Conservation (phyloP, 768 basidiomycete genomes). For the Russula sp. region DNA sequence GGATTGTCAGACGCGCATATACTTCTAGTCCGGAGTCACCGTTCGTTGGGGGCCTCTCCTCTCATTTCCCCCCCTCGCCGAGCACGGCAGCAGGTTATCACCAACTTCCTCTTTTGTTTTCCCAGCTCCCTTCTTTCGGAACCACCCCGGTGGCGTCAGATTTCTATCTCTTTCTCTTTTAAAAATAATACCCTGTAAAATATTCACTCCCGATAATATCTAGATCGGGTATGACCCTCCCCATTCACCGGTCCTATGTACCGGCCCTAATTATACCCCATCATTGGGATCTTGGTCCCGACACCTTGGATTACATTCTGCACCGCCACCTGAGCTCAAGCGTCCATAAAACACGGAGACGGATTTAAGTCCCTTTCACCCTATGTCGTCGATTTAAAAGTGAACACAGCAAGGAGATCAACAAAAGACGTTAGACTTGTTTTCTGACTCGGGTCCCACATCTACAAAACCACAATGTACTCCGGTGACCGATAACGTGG, state of each 20-base stretch:
- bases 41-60: no score
- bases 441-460: conserved; percentile 5
- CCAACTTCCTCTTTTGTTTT: not conserved
- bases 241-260: not conserved
- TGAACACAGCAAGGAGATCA: not conserved
- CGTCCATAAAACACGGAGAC: not conserved
- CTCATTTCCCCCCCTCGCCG: not conserved
- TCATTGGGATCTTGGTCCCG: conserved; percentile 21
- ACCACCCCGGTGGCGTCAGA: conserved; percentile 1
- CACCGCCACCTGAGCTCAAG: conserved; percentile 13
- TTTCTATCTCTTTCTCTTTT: not conserved
- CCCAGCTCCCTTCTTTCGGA: not conserved
- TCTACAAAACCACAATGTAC: conserved; percentile 54
- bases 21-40: not conserved
- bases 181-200: not conserved
- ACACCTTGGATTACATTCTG: conserved; percentile 20
- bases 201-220: not conserved
- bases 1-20: not conserved
- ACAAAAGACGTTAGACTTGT: not conserved
- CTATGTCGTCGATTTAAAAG: no score
- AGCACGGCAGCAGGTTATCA: not conserved
- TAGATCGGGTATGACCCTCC: conserved; percentile 2
- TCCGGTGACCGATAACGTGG: conserved; percentile 57
- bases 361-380: no score
- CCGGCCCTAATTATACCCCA: conserved; percentile 21